Evolutionary conservation across 306 rosid genomes (phyloP).

Genomic region (Morella rubra): DNA sequence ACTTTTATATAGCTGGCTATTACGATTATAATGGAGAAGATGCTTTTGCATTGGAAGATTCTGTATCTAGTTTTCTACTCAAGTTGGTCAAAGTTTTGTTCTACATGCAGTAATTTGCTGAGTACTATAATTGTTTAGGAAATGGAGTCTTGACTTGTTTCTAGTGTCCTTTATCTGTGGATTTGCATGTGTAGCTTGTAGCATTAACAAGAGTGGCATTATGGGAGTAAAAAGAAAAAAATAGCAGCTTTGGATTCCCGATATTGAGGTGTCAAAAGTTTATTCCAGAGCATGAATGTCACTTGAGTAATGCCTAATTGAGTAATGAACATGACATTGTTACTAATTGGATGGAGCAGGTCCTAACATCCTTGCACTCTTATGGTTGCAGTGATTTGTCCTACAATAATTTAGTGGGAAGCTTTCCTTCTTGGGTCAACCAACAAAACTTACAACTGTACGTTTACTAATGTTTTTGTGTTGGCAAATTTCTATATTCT

Average conservation of each 20-base stretch:
- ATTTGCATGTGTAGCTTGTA: neutral
- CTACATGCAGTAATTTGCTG: neutral
- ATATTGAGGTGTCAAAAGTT: neutral
- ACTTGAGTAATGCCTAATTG: neutral
- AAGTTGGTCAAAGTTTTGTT: neutral
- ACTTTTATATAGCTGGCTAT: neutral
- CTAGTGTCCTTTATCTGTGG: neutral
- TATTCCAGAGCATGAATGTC: neutral
- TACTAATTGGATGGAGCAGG: neutral
- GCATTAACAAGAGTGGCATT: neutral
- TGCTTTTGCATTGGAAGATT: neutral
- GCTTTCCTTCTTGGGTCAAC: conserved; percentile 74
- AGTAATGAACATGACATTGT: neutral
- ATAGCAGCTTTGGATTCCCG: neutral
- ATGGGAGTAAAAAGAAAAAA: too few relatives aligned
- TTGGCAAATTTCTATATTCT: neutral
- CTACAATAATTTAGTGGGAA: conserved; percentile 70
- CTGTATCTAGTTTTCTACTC: neutral
- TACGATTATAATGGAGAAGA: neutral
- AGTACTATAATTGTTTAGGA: neutral
- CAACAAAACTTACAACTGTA: conserved; percentile 51
- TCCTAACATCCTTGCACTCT: conserved; percentile 8
- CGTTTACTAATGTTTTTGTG: conserved; percentile 16
- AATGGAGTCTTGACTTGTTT: neutral
- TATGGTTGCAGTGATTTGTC: conserved; percentile 74